Percentiles rank a stretch among this genome's conserved stretches.
Conservation (phyloP, 257 asterid genomes). For the Jacaranda mimosifolia region DNA sequence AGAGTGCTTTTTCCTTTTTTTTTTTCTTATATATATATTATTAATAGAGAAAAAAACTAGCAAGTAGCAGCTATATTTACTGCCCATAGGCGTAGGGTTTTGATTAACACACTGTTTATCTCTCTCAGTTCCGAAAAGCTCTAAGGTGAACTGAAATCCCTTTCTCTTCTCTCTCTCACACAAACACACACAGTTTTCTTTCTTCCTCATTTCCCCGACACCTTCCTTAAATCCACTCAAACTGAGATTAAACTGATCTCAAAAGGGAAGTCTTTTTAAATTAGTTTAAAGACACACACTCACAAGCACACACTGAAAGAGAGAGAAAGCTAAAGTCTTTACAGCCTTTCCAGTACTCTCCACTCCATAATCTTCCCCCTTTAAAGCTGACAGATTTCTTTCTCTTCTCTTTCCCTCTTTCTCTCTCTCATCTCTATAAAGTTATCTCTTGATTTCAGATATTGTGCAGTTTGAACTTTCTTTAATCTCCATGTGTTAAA, state of each 20-base stretch:
- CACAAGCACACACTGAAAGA: conserved; percentile 28
- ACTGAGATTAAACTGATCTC: conserved; percentile 36
- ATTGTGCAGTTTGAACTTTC: conserved; percentile 33
- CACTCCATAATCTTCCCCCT: conserved; percentile 65
- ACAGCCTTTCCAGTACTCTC: conserved; percentile 65
- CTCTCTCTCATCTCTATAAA: conserved; percentile 34
- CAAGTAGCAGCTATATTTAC: conserved; percentile 38
- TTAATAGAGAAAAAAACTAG: conserved; percentile 37
- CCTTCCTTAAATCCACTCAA: conserved; percentile 55
- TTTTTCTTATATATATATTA: not conserved
- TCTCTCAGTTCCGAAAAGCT: conserved; percentile 33
- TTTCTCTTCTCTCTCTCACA: conserved; percentile 10
- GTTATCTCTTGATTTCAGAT: conserved; percentile 55
- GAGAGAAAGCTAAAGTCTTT: conserved; percentile 53
- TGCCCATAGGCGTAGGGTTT: conserved; percentile 40
- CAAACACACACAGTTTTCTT: not conserved
- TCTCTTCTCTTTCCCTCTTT: conserved; percentile 34
- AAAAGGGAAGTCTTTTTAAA: conserved; percentile 31
- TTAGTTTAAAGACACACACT: conserved; percentile 37
- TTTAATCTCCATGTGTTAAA: conserved; percentile 22
- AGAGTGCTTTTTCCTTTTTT: not conserved
- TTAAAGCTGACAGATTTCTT: conserved; percentile 80
- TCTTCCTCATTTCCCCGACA: conserved; percentile 48
- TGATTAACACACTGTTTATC: conserved; percentile 40
- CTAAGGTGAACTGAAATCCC: conserved; percentile 26